Evolutionary conservation across 331 rosid species (phyloP).

Genomic region (Erythrophleum ivorense): DNA sequence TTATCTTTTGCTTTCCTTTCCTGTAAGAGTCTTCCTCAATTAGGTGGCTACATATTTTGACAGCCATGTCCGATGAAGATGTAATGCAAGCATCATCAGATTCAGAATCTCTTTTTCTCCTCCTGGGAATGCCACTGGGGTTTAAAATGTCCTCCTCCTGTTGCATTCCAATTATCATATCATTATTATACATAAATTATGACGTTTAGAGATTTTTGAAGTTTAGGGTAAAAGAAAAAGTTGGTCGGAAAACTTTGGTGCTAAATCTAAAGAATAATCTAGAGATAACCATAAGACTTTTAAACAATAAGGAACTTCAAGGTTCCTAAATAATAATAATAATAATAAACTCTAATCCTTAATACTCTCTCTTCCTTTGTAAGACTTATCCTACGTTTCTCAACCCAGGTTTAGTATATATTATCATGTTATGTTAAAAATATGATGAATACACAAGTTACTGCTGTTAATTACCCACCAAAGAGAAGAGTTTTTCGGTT

Average conservation of each 20-base stretch:
- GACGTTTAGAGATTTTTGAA: not conserved
- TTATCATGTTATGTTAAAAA: too few relatives aligned
- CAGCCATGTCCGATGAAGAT: conserved; percentile 27
- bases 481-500: too few relatives aligned
- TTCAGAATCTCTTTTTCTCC: conserved; percentile 50
- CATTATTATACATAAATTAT: not conserved
- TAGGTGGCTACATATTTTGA: conserved; percentile 20
- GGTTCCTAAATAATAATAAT: too few relatives aligned
- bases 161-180: conserved; percentile 18
- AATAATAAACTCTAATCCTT: too few relatives aligned
- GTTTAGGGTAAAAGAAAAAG: not conserved
- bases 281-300: not conserved
- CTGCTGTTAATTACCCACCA: too few relatives aligned
- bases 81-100: conserved; percentile 35
- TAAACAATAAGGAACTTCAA: too few relatives aligned
- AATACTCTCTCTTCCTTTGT: too few relatives aligned
- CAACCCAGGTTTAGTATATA: too few relatives aligned
- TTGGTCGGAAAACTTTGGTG: too few relatives aligned
- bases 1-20: conserved; percentile 37
- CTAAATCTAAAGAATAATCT: too few relatives aligned
- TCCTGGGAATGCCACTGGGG: conserved; percentile 48
- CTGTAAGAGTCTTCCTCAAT: conserved; percentile 31
- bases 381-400: too few relatives aligned
- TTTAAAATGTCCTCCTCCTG: conserved; percentile 59
- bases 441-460: too few relatives aligned